Percentiles rank a stretch among this genome's conserved stretches.
Conservation (phyloP, 2,329 filamentous ascomycete species). For the Chrysosphaeria jannelii region DNA sequence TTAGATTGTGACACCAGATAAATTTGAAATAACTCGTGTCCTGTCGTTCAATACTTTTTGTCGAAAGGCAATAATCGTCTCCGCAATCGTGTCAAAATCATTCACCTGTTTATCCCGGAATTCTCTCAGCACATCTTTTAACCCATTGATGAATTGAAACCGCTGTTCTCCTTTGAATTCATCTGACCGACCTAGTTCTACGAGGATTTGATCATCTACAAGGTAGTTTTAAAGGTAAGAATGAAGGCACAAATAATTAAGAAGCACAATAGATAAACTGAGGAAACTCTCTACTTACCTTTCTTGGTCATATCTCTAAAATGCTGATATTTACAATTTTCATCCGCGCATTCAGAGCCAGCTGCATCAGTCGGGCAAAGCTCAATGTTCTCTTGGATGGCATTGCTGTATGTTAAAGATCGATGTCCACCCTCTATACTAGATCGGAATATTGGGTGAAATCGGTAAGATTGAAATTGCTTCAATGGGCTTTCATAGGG, state of each 20-base stretch:
- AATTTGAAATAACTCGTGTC: conserved; percentile 24
- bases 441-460: conserved; percentile 46
- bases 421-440: conserved; percentile 47
- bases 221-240: no score
- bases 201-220: conserved; percentile 42
- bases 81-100: conserved; percentile 35
- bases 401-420: conserved; percentile 81
- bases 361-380: conserved; percentile 51
- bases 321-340: conserved; percentile 48
- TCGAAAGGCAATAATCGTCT: conserved; percentile 35
- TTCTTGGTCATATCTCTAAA: conserved; percentile 40
- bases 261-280: conserved; percentile 16
- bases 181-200: conserved; percentile 36
- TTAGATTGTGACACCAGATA: conserved; percentile 7
- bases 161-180: conserved; percentile 30
- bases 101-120: conserved; percentile 27
- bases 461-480: conserved; percentile 67
- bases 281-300: conserved; percentile 46
- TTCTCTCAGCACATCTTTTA: conserved; percentile 27
- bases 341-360: conserved; percentile 37
- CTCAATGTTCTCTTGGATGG: conserved; percentile 44
- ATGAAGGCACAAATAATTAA: conserved; percentile 6
- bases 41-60: conserved; percentile 31
- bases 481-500: conserved; percentile 65
- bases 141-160: conserved; percentile 28